Base-by-base conservation (phyloP, 768 basidiomycete genomes). In the Floccularia luteovirens region DNA sequence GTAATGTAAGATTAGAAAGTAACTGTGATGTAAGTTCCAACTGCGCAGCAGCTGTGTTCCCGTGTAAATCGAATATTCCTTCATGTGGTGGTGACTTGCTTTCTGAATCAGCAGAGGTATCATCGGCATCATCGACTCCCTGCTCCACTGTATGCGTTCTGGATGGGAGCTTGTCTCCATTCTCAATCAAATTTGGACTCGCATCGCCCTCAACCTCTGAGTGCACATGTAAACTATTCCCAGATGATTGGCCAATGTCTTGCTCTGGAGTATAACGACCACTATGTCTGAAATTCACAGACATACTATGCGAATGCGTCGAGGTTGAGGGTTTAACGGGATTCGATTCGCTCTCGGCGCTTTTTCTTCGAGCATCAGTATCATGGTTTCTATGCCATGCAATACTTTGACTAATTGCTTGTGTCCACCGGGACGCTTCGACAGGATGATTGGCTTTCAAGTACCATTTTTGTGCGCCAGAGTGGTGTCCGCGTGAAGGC, bases 361-460 rank as follows among this genome's bases (percentile, higher is more conserved):
- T 76, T 43, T 48, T 54, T 25, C 74, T 59, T 25, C 51, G 50
- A 16, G 43, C 45, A 12, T 39, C 43, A 21, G 51, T 46, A 46
- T 51, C 44, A 21, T 47, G 43, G 35, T 55, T 39, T 41, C 70
- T 71, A 35, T 69, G 72, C 70, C 78, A 82, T 23, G 90, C 86
- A 43, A 91, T 82, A 45, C 79, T 82, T 53, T 74, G 75, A 13
- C 62, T 60, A 34, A 97, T 73, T 0, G 82, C 84, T 42, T 83
- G 77, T 1, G 79, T 77, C 93, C 93, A 97, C 8, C 92, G 72
- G 3, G 82, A 71, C 3, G 89, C 89, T 58, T 97, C 93, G 4
- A 87, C 88, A 0, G 85, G 89, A 50, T 96, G 90, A 45, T 80
- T 86, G 0, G 85, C 84, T 42, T 81, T 83, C 59, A 91, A 69